These are phyloP conservation scores for Dactylonectria macrodidyma DNA, from an alignment of 2,329 filamentous ascomycete species.

Conservation along the genomic window DNA sequence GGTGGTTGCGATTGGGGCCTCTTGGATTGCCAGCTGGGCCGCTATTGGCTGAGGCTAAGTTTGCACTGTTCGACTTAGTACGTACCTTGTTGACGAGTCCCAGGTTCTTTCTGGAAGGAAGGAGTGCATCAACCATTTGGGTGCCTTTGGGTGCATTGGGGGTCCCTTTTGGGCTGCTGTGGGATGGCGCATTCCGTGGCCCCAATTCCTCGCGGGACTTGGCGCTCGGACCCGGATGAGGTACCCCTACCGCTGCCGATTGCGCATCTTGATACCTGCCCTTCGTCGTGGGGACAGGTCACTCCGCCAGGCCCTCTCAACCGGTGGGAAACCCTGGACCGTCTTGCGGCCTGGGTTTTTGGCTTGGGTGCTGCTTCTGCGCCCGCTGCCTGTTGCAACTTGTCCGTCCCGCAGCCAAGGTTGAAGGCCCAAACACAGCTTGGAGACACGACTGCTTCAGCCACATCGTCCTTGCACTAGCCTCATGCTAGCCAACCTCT, in stretches of 20 bases:
- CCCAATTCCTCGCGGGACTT: conserved; percentile 27
- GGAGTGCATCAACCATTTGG: conserved; percentile 6
- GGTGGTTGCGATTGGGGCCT: conserved; percentile 42
- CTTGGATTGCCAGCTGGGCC: conserved; percentile 36
- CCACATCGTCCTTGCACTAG: neutral
- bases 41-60: conserved; percentile 37
- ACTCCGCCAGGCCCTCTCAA: conserved; percentile 14
- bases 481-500: neutral
- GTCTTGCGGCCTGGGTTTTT: neutral
- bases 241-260: conserved; percentile 36
- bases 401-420: too few relatives aligned
- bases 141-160: neutral
- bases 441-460: neutral
- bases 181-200: conserved; percentile 10
- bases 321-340: neutral
- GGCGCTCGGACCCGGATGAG: conserved; percentile 36
- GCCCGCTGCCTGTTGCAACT: too few relatives aligned
- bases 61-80: too few relatives aligned
- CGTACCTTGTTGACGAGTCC: conserved; percentile 26
- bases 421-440: neutral
- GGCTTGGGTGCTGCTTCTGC: too few relatives aligned
- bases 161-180: conserved; percentile 8
- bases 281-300: conserved; percentile 42
- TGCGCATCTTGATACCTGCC: conserved; percentile 35
- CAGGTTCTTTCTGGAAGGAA: conserved; percentile 40